Evolutionary conservation across 75 land plant genomes (phyloP).

Genomic region (Selaginella moellendorffii): DNA sequence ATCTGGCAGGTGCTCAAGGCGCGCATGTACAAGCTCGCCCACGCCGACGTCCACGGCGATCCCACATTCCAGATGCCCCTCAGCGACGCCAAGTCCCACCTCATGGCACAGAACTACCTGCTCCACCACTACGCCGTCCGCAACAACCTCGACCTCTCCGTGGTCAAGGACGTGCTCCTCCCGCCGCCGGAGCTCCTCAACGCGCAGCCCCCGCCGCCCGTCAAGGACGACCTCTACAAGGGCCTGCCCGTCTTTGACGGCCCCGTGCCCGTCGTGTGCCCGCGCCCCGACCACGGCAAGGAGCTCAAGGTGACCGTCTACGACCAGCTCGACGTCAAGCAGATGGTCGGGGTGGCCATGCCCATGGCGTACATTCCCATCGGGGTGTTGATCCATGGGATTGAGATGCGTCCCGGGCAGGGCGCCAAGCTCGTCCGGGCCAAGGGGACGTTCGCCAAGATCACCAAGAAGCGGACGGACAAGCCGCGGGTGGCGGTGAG

Average conservation of each 20-base stretch:
- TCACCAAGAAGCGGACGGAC: slow-evolving; percentile 11
- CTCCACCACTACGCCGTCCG: not conserved
- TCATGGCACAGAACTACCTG: not conserved
- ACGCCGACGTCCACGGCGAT: not conserved
- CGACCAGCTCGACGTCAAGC: not conserved
- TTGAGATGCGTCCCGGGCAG: slow-evolving; percentile 14
- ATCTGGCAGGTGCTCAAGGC: not conserved
- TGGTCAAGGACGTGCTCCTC: not conserved
- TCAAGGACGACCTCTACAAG: not conserved
- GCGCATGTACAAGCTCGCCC: not conserved
- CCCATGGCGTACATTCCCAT: slow-evolving; percentile 8
- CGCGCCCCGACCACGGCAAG: not conserved
- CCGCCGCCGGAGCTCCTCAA: not conserved
- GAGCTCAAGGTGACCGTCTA: not conserved
- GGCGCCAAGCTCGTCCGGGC: slow-evolving; percentile 14
- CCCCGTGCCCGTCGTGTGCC: not conserved
- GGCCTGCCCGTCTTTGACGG: not conserved
- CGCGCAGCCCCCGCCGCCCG: not conserved
- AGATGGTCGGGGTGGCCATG: slow-evolving; percentile 16
- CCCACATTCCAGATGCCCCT: not conserved
- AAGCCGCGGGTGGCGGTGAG: slow-evolving; percentile 10
- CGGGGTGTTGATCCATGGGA: slow-evolving; percentile 14
- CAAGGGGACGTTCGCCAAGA: slow-evolving; percentile 16
- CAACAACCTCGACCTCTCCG: not conserved
- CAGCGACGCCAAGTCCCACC: not conserved